Base-by-base conservation (phyloP, 495 filamentous ascomycete genomes). In the Halenospora varia region DNA sequence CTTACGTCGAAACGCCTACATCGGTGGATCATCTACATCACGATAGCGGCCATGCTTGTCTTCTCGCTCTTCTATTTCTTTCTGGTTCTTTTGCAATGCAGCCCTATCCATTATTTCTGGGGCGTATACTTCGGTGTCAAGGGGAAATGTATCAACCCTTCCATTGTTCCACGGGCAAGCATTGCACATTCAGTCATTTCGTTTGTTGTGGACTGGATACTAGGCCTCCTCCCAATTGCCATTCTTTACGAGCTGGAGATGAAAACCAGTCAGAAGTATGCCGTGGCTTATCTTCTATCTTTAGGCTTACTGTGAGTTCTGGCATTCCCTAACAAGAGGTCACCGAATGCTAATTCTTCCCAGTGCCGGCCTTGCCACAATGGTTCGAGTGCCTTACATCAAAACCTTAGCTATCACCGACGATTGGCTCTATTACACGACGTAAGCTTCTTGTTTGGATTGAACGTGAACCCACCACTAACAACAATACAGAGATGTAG, bases 201-300 rank as follows among this genome's bases (percentile, higher is more conserved):
- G 25, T 71, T 71, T 15, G 22, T 69, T 10, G 68, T 65, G 22
- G 75, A 79, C 56, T 72, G 72, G 66, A 59, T 67, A 1, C 62
- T 78, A 15, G 75, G 72, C 2, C 48, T 76, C 0, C 66, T 79
- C 1, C 75, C 77, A 2, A 65, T 76, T 22, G 65, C 67, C 23
- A 66, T 78, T 23, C 53, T 79, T 11, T 76, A 69, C 68, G 40
- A 71, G 54, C 62, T 76, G 18, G 61, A 72, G 20, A 71, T 77
- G 51, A 70, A 68, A 25, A 55, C 35, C 15, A 51, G 65, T 13
- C 70, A 64, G 0, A 77, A 74, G 53, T 25, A 63, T 9, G 65
- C 67, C 3, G 62, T 77, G 19, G 67, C 60, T 9, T 53, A 46
- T 3, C 60, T 77, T n/a, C 63, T 77, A 0, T 51, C 66, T 26